phyloP scores from a whole-genome alignment of 306 rosid genomes.

The Dalbergia cultrata region DNA sequence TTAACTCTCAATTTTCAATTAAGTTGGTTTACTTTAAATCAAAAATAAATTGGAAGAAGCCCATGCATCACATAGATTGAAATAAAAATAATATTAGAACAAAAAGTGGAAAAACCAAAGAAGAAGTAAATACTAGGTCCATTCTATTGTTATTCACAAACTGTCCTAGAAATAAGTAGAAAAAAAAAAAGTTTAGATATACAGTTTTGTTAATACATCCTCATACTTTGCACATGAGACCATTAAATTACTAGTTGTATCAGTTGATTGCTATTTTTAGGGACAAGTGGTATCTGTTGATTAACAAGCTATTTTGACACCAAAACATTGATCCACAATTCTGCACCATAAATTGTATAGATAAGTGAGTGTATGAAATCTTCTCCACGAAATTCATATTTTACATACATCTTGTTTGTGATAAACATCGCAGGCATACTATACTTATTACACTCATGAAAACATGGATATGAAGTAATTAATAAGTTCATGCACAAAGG shows the following conservation, averaged over 20 bases:
- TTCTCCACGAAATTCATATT: not conserved
- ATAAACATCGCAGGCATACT: not conserved
- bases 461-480: not conserved
- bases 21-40: not conserved
- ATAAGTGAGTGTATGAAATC: too few relatives aligned
- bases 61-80: not conserved
- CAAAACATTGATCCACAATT: too few relatives aligned
- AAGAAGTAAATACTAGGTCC: not conserved
- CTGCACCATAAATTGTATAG: not conserved
- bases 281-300: too few relatives aligned
- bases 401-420: not conserved
- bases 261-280: too few relatives aligned
- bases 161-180: not conserved
- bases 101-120: not conserved
- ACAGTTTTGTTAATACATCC: too few relatives aligned
- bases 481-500: not conserved
- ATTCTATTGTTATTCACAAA: not conserved
- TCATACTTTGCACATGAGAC: too few relatives aligned
- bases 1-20: not conserved
- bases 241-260: too few relatives aligned
- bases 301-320: too few relatives aligned
- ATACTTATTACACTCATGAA: not conserved
- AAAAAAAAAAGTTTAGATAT: too few relatives aligned
- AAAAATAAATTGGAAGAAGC: constrained; percentile 6
- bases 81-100: not conserved